Evolutionary conservation across 495 filamentous ascomycete species (phyloP), one percentile per base, ranked within the genome.

Genomic region (Lophiostoma macrostomum): DNA sequence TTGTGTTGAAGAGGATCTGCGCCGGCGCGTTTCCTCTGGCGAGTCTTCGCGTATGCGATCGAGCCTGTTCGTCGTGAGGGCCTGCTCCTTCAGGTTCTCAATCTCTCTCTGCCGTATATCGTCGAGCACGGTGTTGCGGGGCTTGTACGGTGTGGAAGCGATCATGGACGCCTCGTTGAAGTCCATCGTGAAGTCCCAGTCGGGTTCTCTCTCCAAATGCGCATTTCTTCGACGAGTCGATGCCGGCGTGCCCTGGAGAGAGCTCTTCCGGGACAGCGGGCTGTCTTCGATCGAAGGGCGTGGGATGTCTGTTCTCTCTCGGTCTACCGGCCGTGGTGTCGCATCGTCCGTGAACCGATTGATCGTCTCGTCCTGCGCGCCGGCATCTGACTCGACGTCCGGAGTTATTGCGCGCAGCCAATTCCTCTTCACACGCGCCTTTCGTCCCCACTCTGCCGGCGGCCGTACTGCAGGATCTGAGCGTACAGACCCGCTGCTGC

Each of bases 151-250:
- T 31, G 81, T 86, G 11, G 83, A 86, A 6, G 82, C 60, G 40
- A 85, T 77, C 25, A 85, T 50, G 37, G 82, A 81, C 18, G 71
- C 73, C 22, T 74, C 78, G n/a, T 83, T 85, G 52, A 88, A 84
- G 30, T 87, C 83, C 5, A 76, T 71, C 37, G 79, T 76, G 14
- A 76, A 60, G 34, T 85, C 73, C 79, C 77, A 82, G 22, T 77
- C 74, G 18, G 69, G 73, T 53, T 72, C 72, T 53, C 74, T 70
- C 30, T 79, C 69, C 2, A 75, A 68, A 18, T 78, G 76, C 11
- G 64, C 56, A 19, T 67, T 53, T n/a, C 55, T 50, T 1, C 58
- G 61, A 24, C 64, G 67, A 6, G 59, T 56, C 29, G 70, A 61
- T n/a, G 56, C 56, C n/a, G 73, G 74, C 34, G 64, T 67, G 13